Evolutionary conservation across 2,329 filamentous ascomycete species (phyloP).

Genomic region (Curvularia sp.): DNA sequence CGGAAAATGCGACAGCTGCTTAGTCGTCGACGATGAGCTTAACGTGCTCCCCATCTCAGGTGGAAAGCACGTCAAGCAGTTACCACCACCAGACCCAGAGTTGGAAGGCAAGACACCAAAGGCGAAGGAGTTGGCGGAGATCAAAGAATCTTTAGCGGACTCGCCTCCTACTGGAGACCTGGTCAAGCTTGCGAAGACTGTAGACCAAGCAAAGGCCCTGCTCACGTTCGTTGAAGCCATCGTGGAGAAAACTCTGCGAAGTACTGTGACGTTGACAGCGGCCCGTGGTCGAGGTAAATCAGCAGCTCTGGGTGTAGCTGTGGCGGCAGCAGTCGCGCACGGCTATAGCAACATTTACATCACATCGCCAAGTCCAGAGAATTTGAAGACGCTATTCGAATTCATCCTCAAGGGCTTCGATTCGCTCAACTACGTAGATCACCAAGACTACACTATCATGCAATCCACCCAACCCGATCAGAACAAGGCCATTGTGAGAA

Average conservation of each 20-base stretch:
- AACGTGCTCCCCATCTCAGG: slow-evolving; percentile 97
- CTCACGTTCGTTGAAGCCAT: slow-evolving; percentile 96
- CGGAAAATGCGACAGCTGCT: slow-evolving; percentile 90
- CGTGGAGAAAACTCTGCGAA: slow-evolving; percentile 91
- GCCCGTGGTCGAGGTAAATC: slow-evolving; percentile 96
- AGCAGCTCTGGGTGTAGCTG: slow-evolving; percentile 89
- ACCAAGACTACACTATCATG: slow-evolving; percentile 96
- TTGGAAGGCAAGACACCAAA: slow-evolving; percentile 74
- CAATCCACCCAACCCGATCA: slow-evolving; percentile 98
- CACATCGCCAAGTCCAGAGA: slow-evolving; percentile 95
- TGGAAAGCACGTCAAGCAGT: slow-evolving; percentile 83
- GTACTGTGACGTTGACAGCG: slow-evolving; percentile 91
- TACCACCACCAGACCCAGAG: slow-evolving; percentile 78
- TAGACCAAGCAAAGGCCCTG: slow-evolving; percentile 96
- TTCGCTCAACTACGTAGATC: slow-evolving; percentile 89
- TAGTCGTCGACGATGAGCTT: slow-evolving; percentile 96
- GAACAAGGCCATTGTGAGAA: slow-evolving; percentile 97
- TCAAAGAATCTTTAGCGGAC: slow-evolving; percentile 88
- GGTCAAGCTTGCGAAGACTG: slow-evolving; percentile 83
- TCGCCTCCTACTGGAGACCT: slow-evolving; percentile 86
- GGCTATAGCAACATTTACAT: slow-evolving; percentile 99
- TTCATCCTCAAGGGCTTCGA: slow-evolving; percentile 99
- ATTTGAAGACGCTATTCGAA: slow-evolving; percentile 97
- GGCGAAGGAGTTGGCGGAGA: slow-evolving; percentile 76
- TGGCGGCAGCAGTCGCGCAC: slow-evolving; percentile 91